A percentile compares a stretch with the other conserved stretches of the same genome.
phyloP scores from a whole-genome alignment of 192 early-diverging fungal species.

The Backusella mclennaniae region DNA sequence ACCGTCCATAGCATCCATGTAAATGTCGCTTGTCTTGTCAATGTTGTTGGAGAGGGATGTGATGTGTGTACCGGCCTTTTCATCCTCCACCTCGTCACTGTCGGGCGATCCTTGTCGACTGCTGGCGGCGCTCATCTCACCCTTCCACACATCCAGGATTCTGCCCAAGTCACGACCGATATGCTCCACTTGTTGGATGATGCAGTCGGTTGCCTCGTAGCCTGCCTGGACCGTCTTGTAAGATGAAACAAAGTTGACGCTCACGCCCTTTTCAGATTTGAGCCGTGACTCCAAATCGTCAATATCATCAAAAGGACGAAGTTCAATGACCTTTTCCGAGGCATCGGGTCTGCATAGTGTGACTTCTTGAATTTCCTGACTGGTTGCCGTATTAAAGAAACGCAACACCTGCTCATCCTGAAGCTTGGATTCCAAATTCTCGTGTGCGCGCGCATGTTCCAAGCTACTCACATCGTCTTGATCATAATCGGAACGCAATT shows the following conservation, averaged over 20 bases:
- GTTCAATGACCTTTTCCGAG: conserved; percentile 9
- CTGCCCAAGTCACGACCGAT: conserved; percentile 48
- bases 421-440: not conserved
- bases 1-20: conserved; percentile 36
- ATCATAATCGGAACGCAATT: not conserved
- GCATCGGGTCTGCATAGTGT: conserved; percentile 11
- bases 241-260: conserved; percentile 46
- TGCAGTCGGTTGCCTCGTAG: conserved; percentile 59
- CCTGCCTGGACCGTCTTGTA: conserved; percentile 59
- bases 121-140: not conserved
- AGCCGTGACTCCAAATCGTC: conserved; percentile 50
- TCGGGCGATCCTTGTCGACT: conserved; percentile 2
- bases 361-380: conserved; percentile 28
- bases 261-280: conserved; percentile 52
- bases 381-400: conserved; percentile 21
- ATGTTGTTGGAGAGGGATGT: conserved; percentile 16
- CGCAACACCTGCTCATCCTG: not conserved
- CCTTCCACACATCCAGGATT: conserved; percentile 51
- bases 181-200: conserved; percentile 58
- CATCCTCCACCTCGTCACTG: conserved; percentile 33
- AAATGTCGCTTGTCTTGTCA: conserved; percentile 7
- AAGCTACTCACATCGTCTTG: not conserved
- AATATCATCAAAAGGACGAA: conserved; percentile 59
- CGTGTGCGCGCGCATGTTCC: not conserved
- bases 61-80: conserved; percentile 42